Evolutionary conservation across 805 yeast genomes (phyloP).

Genomic region (Candida coquimbonensis): DNA sequence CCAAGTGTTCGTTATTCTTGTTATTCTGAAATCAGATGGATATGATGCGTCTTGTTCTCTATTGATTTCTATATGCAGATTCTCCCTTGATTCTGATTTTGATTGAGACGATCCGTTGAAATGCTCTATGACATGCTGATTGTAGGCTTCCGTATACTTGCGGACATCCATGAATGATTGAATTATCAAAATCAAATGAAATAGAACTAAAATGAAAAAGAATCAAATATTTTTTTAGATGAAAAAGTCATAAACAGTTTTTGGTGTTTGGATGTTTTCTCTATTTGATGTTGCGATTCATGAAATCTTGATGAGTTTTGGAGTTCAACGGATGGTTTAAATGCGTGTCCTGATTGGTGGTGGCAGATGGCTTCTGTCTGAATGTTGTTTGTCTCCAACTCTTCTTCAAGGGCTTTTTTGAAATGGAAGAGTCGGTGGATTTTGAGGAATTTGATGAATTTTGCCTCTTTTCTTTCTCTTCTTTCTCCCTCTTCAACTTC

Average conservation of each 20-base stretch:
- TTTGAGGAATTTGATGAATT: slow-evolving; percentile 15
- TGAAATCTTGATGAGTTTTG: slow-evolving; percentile 17
- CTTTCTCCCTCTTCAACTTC: slow-evolving; percentile 30
- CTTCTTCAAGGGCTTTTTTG: slow-evolving; percentile 10
- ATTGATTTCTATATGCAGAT: too few species aligned
- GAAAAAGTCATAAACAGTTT: too few species aligned
- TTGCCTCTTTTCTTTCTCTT: slow-evolving; percentile 13
- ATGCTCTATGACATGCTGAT: background rate
- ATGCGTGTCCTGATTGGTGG: slow-evolving; percentile 22
- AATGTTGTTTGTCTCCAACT: slow-evolving; percentile 32
- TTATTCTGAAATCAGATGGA: background rate
- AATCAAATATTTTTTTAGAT: too few species aligned
- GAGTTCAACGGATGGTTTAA: slow-evolving; percentile 24
- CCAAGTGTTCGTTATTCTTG: slow-evolving; percentile 36
- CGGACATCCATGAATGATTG: too few species aligned
- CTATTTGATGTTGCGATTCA: slow-evolving; percentile 14
- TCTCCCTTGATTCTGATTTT: too few species aligned
- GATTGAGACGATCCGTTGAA: too few species aligned
- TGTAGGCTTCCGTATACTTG: background rate
- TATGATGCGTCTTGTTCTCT: too few species aligned
- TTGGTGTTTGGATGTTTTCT: slow-evolving; percentile 4
- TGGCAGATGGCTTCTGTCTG: slow-evolving; percentile 14
- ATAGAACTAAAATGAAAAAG: background rate
- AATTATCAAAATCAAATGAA: background rate
- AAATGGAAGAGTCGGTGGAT: too few species aligned